phyloP scores from a whole-genome alignment of 1,284 basidiomycete genomes.

The Porodaedalea pini region DNA sequence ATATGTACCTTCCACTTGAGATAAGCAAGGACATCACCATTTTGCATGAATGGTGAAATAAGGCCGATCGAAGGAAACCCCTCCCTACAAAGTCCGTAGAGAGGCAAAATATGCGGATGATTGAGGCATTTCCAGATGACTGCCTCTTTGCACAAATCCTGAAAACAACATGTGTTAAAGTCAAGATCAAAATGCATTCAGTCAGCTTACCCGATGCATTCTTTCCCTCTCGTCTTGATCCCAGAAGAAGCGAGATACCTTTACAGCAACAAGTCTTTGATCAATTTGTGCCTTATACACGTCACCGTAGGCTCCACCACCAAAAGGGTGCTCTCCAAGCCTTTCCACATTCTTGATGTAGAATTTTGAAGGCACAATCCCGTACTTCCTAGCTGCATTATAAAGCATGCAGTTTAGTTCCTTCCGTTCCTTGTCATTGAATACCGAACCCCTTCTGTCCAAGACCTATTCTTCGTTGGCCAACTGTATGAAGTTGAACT shows the following conservation, averaged over 20 bases:
- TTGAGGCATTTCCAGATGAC: conserved; percentile 1
- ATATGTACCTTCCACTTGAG: background rate
- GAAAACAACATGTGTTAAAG: background rate
- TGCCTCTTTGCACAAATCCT: background rate
- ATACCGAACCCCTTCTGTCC: background rate
- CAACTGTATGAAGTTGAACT: too few relatives aligned
- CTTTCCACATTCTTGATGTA: background rate
- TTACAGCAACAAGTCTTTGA: background rate
- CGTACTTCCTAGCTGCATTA: background rate
- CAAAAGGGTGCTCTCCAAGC: background rate
- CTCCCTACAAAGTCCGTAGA: conserved; percentile 6
- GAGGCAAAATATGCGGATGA: background rate
- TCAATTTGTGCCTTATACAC: background rate
- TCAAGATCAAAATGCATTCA: too few relatives aligned
- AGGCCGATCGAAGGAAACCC: background rate
- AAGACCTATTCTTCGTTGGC: background rate
- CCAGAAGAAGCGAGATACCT: background rate
- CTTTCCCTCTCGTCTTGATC: background rate
- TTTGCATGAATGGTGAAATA: conserved; percentile 10
- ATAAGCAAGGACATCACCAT: background rate
- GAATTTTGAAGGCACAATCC: background rate
- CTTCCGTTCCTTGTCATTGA: background rate
- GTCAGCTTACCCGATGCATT: background rate
- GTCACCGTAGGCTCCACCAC: background rate
- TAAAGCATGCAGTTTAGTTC: background rate